These are phyloP conservation scores for Trichoderma arundinaceum DNA, from an alignment of 2,329 filamentous ascomycete species.

Conservation along the genomic window DNA sequence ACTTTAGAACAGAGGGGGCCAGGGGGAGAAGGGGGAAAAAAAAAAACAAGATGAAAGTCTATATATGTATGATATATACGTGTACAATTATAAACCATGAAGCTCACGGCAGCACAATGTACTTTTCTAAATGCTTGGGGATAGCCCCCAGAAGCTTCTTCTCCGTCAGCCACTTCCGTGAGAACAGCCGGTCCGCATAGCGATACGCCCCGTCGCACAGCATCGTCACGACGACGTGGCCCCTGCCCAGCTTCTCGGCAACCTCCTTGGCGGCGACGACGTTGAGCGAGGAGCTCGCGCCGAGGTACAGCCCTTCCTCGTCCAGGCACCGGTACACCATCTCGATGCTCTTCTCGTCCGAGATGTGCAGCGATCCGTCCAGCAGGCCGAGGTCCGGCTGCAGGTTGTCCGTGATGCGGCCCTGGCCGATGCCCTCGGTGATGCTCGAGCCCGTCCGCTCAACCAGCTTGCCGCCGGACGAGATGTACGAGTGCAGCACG, in stretches of 20 bases:
- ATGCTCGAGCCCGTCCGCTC: slow-evolving; percentile 87
- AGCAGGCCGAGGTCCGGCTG: slow-evolving; percentile 81
- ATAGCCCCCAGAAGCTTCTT: slow-evolving; percentile 85
- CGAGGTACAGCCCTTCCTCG: slow-evolving; percentile 93
- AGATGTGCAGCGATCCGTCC: slow-evolving; percentile 83
- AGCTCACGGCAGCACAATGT: slow-evolving; percentile 82
- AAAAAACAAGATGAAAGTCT: slow-evolving; percentile 16
- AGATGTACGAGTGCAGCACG: slow-evolving; percentile 90
- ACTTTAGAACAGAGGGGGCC: not conserved
- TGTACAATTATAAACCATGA: slow-evolving; percentile 36
- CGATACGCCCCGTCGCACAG: slow-evolving; percentile 96
- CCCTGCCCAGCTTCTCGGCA: slow-evolving; percentile 85
- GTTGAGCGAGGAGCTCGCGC: slow-evolving; percentile 91
- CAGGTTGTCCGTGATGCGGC: slow-evolving; percentile 94
- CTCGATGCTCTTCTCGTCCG: slow-evolving; percentile 92
- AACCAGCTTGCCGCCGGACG: slow-evolving; percentile 79
- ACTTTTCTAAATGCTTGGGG: slow-evolving; percentile 85
- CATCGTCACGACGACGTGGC: slow-evolving; percentile 90
- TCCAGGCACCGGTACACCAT: slow-evolving; percentile 98
- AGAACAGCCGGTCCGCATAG: slow-evolving; percentile 94
- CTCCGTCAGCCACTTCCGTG: slow-evolving; percentile 82
- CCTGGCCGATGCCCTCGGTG: slow-evolving; percentile 97
- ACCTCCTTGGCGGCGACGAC: slow-evolving; percentile 95
- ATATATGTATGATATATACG: slow-evolving; percentile 39
- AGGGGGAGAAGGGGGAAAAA: no score